Evolutionary conservation across 352 stramenopile genomes (phyloP).

Genomic region (Phytophthora idaei): DNA sequence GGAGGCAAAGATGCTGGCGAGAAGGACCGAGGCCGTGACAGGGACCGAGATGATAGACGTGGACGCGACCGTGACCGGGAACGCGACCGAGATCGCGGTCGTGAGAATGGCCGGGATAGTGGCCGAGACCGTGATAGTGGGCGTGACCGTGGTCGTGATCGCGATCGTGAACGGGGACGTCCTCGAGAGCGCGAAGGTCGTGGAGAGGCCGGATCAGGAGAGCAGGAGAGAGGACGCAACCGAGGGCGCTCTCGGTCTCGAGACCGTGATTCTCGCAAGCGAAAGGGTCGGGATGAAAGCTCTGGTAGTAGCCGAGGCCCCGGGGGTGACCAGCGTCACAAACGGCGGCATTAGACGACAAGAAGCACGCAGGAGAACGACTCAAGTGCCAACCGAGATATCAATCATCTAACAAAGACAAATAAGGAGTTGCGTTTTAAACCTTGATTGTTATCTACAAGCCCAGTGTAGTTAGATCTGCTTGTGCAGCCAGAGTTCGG

Average conservation of each 20-base stretch:
- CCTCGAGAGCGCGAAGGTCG: slow-evolving; percentile 42
- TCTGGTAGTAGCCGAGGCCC: slow-evolving; percentile 32
- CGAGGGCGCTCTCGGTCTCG: slow-evolving; percentile 54
- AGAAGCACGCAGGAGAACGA: slow-evolving; percentile 3
- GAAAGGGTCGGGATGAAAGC: slow-evolving; percentile 61
- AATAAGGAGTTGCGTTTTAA: slow-evolving; percentile 16
- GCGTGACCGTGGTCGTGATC: slow-evolving; percentile 19
- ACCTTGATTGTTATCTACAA: slow-evolving; percentile 7
- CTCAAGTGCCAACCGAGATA: slow-evolving; percentile 3
- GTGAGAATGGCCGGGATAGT: slow-evolving; percentile 14
- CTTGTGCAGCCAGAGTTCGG: slow-evolving; percentile 82
- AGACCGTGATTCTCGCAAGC: slow-evolving; percentile 73
- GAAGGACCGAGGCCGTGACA: slow-evolving; percentile 27
- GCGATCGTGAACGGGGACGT: slow-evolving; percentile 41
- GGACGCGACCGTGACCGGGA: slow-evolving; percentile 24
- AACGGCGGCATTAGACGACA: slow-evolving; percentile 55
- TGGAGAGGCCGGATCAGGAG: slow-evolving; percentile 27
- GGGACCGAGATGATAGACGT: slow-evolving; percentile 27
- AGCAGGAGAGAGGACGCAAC: slow-evolving; percentile 38
- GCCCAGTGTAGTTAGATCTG: slow-evolving; percentile 53
- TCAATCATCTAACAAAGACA: slow-evolving; percentile 24
- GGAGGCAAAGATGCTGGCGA: slow-evolving; percentile 25
- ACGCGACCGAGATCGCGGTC: slow-evolving; percentile 30
- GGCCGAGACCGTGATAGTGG: slow-evolving; percentile 23
- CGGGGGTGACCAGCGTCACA: slow-evolving; percentile 37